Base-by-base conservation (phyloP, 2,329 filamentous ascomycete species). In the Neofusicoccum kwambonambiense region DNA sequence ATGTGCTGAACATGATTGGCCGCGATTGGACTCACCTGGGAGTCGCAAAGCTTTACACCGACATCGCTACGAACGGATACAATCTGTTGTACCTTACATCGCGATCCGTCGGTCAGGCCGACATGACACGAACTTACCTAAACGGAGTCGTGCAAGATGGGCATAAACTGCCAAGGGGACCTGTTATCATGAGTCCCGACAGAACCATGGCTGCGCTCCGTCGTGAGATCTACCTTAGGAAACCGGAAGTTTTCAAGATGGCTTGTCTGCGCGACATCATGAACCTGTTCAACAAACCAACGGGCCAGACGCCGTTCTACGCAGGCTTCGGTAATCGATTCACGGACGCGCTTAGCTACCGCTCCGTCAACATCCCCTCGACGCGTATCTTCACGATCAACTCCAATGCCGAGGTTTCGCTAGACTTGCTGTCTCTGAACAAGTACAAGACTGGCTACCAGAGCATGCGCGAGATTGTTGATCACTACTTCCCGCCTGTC, bases 221-320 rank as follows among this genome's bases (percentile, higher is more conserved):
- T 65, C 88, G 95, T 54, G 95, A 99, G 76, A 87, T 99, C 5
- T 99, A 99, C 75, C 84, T 99, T 31, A 88, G 95, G 62, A 98
- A 99, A 76, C 96, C 95, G 0, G 93, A 99, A 74, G 92, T 99
- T 7, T 99, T 99, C 86, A 99, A 99, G 79, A 99, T 99, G 96
- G 93, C 95, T 2, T 99, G 95, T 68, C 81, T 99, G 19, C 89
- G 95, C 45, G 95, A 99, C 76, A 98, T 99, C 70, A 89, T 93
- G 74, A 91, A 89, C 65, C 84, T 99, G 0, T 99, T 97, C 73
- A 89, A 73, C 71, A 72, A 79, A 72, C 70, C 76, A 64, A 31
- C 87, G 0, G 87, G 90, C 31, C 83, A 87, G 47, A 92, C 89
- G 17, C 94, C 95, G 0, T 99, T 99, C 74, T 98, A 97, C 73